Evolutionary conservation across 495 filamentous ascomycete genomes (phyloP).

Genomic region (Trichoderma asperelloides): DNA sequence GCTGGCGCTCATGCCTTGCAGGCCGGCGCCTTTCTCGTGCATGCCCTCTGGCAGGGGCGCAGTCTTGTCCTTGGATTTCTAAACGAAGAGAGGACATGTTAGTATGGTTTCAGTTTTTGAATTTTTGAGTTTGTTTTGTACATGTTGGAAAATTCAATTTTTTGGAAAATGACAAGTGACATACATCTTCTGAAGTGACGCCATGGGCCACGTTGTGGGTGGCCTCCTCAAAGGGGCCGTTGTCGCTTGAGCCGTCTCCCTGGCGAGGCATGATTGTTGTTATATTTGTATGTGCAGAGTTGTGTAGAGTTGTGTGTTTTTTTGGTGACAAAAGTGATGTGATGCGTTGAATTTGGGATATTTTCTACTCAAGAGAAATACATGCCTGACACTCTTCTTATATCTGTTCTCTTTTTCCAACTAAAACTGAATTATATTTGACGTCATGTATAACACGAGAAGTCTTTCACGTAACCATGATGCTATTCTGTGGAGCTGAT

Average conservation of each 20-base stretch:
- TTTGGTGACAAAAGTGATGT: not conserved
- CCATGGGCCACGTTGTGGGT: constrained; percentile 33
- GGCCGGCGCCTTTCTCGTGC: constrained; percentile 22
- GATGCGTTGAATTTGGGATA: not conserved
- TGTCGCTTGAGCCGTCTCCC: constrained; percentile 29
- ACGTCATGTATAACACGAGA: not conserved
- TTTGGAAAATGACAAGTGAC: constrained; percentile 14
- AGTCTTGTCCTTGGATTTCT: constrained; percentile 24
- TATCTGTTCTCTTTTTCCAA: not conserved
- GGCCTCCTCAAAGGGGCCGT: constrained; percentile 23
- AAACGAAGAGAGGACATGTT: constrained; percentile 20
- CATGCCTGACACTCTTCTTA: not conserved
- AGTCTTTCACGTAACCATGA: not conserved
- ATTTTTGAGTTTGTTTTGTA: not conserved
- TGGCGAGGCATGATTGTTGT: constrained; percentile 27
- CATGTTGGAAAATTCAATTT: too few relatives aligned
- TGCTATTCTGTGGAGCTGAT: not conserved
- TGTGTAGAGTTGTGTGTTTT: too few relatives aligned
- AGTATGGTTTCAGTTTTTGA: constrained; percentile 12
- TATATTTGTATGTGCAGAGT: not conserved
- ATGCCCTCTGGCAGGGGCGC: constrained; percentile 25
- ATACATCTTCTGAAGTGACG: constrained; percentile 16
- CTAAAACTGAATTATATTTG: not conserved
- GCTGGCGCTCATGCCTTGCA: constrained; percentile 23
- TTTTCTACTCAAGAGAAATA: too few relatives aligned